Percentiles rank a stretch among this genome's conserved stretches.
Evolutionary conservation across 257 asterid genomes (phyloP).

Genomic region (Solanum lignicaule): DNA sequence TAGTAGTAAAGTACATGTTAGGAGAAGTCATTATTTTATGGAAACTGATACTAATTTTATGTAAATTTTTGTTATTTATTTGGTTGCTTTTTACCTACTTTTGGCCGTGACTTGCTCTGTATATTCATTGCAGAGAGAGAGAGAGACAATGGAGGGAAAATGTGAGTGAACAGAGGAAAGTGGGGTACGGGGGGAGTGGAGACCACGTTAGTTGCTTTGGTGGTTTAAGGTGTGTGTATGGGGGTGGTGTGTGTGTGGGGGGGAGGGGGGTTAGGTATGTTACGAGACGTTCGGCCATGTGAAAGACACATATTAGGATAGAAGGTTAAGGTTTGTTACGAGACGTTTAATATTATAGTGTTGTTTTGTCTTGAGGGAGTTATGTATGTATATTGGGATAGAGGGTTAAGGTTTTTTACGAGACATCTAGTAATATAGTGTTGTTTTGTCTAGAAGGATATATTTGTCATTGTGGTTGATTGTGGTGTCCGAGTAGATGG

Average conservation of each 20-base stretch:
- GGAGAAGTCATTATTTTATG: background rate
- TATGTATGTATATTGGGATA: no score
- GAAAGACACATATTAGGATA: no score
- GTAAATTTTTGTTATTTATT: background rate
- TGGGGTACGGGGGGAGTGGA: background rate
- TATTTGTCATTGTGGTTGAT: no score
- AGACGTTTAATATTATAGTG: no score
- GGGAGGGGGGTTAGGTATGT: rapidly evolving
- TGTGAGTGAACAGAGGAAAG: background rate
- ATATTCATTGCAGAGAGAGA: background rate
- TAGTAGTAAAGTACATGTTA: background rate
- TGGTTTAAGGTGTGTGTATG: background rate
- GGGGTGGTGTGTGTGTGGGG: background rate
- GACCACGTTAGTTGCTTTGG: background rate
- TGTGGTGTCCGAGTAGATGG: no score
- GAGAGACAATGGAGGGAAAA: background rate
- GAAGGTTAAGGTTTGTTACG: no score
- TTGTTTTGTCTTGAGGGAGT: no score
- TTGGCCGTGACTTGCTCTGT: slow-evolving; percentile 1
- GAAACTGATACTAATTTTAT: background rate
- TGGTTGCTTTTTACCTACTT: background rate
- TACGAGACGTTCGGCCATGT: no score
- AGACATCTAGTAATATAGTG: no score
- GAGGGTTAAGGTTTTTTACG: no score
- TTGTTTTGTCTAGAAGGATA: no score